Base-by-base conservation (phyloP, 2,329 filamentous ascomycete genomes). In the Lasiodiplodia citricola region DNA sequence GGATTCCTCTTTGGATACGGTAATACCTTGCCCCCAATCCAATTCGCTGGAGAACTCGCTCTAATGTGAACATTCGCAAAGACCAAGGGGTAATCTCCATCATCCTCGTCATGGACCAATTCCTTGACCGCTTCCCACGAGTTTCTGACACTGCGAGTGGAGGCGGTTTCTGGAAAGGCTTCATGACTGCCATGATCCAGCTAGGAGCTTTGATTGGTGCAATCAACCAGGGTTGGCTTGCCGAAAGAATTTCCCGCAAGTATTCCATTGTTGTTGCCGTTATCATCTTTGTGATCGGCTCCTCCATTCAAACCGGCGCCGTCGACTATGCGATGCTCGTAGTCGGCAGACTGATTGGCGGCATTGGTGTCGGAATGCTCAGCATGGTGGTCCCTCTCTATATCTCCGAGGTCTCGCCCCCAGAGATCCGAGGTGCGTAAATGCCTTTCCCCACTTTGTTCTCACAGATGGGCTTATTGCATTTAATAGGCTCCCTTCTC, bases 101-200 rank as follows among this genome's bases (percentile, higher is more conserved):
- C 14, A 85, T 83, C 21, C 75, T 86, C 7, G 83, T 85, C 47
- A 86, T 86, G 84, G 80, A 84, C 18, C 83, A 85, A 66, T 86
- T 87, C 69, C 75, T 85, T 3, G 75, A 77, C 0, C 77, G 77
- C 0, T 86, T 86, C 66, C 78, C 82, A 11, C 78, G 79, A 14
- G 80, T 85, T 2, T 79, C 80, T 0, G 77, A 79, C 23, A 75
- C 75, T 6, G 78, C 80, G 11, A 73, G 80, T 6, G 83, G 83
- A 2, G 79, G 80, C 2, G 82, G 82, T 4, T 82, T 82, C 71
- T 80, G 77, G 76, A 82, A 82, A 69, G 81, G 81, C 18, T 71
- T 82, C 6, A 75, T 87, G 78, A 87, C 85, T 10, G 85, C 85
- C 3, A 87, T 87, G 84, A 83, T 87, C 62, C 84, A 87, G 70